Evolutionary conservation across 2,329 filamentous ascomycete genomes (phyloP).

Genomic region (Penicillium hesseltinei): DNA sequence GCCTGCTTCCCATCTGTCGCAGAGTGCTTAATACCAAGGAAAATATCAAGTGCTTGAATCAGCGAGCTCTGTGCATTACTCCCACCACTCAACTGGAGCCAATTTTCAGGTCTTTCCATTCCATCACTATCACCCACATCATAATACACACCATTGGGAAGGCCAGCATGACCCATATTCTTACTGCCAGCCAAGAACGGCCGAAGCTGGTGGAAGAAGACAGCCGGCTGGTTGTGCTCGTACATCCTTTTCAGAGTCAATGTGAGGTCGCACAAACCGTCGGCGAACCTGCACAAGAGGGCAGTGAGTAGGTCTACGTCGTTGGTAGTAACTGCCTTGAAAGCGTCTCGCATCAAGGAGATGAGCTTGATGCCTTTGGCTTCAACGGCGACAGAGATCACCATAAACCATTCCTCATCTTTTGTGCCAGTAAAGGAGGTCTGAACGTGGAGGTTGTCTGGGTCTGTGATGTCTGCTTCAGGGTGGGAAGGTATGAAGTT

Average conservation of each 20-base stretch:
- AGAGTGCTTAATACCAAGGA: slow-evolving; percentile 51
- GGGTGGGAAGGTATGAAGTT: slow-evolving; percentile 31
- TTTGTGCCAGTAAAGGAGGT: slow-evolving; percentile 41
- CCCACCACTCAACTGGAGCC: slow-evolving; percentile 53
- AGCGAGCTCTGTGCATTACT: slow-evolving; percentile 57
- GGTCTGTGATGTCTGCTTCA: slow-evolving; percentile 35
- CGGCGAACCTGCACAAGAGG: slow-evolving; percentile 41
- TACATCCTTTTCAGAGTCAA: slow-evolving; percentile 51
- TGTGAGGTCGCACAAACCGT: slow-evolving; percentile 45
- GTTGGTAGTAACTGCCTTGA: slow-evolving; percentile 44
- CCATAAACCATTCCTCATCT: slow-evolving; percentile 50
- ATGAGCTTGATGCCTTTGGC: slow-evolving; percentile 50
- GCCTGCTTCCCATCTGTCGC: slow-evolving; percentile 36
- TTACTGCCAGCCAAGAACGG: slow-evolving; percentile 54
- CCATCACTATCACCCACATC: slow-evolving; percentile 50
- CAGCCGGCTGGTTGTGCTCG: slow-evolving; percentile 48
- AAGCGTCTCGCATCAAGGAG: slow-evolving; percentile 47
- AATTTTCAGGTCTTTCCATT: slow-evolving; percentile 39
- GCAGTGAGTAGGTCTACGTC: slow-evolving; percentile 39
- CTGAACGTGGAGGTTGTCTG: slow-evolving; percentile 35
- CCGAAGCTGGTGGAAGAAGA: slow-evolving; percentile 54
- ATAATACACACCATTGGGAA: slow-evolving; percentile 54
- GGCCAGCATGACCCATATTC: slow-evolving; percentile 52
- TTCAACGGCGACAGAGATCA: slow-evolving; percentile 54
- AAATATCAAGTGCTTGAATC: slow-evolving; percentile 55